These are phyloP conservation scores for Nothopassalora personata DNA, from an alignment of 2,329 filamentous ascomycete species.

Conservation along the genomic window DNA sequence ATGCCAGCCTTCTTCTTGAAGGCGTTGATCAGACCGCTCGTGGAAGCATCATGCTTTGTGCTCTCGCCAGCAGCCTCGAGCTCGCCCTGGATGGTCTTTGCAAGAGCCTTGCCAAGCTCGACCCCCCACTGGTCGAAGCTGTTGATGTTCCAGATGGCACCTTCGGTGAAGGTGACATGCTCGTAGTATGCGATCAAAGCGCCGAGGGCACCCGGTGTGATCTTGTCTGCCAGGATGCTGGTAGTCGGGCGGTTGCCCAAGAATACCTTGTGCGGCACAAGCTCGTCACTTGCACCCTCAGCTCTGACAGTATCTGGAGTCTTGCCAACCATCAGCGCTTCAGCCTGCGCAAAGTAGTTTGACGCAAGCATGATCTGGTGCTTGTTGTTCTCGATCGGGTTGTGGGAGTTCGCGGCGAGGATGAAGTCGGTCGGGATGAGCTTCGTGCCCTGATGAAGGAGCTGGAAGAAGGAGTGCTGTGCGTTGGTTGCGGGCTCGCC, in stretches of 20 bases:
- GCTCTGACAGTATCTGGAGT: slow-evolving; percentile 71
- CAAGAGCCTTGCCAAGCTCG: slow-evolving; percentile 91
- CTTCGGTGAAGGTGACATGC: slow-evolving; percentile 96
- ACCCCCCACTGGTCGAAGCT: slow-evolving; percentile 99
- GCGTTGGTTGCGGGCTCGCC: slow-evolving; percentile 98
- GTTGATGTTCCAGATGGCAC: slow-evolving; percentile 99
- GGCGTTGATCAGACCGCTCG: slow-evolving; percentile 79
- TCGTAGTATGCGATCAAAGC: slow-evolving; percentile 98
- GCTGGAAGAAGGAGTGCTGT: slow-evolving; percentile 99
- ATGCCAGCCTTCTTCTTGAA: slow-evolving; percentile 71
- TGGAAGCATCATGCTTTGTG: slow-evolving; percentile 76
- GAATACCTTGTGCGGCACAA: slow-evolving; percentile 99
- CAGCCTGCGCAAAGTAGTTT: slow-evolving; percentile 85
- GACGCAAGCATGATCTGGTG: slow-evolving; percentile 96
- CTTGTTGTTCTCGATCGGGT: slow-evolving; percentile 83
- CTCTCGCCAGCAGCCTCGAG: slow-evolving; percentile 71
- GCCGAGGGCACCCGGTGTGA: slow-evolving; percentile 88
- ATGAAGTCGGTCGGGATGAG: slow-evolving; percentile 98
- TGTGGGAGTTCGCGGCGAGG: slow-evolving; percentile 91
- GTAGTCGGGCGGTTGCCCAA: slow-evolving; percentile 95
- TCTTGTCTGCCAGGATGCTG: slow-evolving; percentile 85
- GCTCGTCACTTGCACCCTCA: slow-evolving; percentile 65
- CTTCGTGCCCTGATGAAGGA: slow-evolving; percentile 98
- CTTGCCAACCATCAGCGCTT: slow-evolving; percentile 85
- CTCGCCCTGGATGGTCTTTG: slow-evolving; percentile 65